Conservation (phyloP, 257 asterid genomes). For the Misopates orontium region DNA sequence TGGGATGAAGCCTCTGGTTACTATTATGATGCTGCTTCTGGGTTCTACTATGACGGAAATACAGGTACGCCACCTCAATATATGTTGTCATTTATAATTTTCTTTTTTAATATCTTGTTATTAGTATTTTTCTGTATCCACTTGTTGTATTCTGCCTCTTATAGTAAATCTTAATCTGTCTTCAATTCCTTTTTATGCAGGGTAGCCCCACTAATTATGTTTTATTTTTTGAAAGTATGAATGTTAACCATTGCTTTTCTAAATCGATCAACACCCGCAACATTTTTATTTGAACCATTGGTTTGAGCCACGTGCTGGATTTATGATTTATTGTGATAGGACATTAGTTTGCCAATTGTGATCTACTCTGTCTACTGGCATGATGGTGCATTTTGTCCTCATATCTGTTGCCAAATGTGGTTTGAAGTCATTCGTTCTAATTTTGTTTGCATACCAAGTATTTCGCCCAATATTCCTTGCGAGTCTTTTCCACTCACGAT, state of each 20-base stretch:
- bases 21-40: slow-evolving; percentile 94
- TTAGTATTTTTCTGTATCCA: too few relatives aligned
- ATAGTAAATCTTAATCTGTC: too few relatives aligned
- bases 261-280: too few relatives aligned
- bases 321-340: not conserved
- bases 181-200: too few relatives aligned
- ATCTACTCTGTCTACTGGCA: not conserved
- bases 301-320: not conserved
- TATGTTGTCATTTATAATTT: slow-evolving; percentile 5
- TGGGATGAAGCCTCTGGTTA: slow-evolving; percentile 99
- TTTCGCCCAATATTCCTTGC: too few relatives aligned
- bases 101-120: not conserved
- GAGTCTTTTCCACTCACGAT: not conserved
- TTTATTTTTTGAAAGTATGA: not conserved
- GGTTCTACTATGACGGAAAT: slow-evolving; percentile 96
- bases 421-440: not conserved
- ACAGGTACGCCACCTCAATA: slow-evolving; percentile 51
- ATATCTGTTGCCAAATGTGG: not conserved
- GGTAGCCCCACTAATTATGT: too few relatives aligned
- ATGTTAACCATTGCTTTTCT: too few relatives aligned
- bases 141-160: too few relatives aligned
- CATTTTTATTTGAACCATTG: not conserved
- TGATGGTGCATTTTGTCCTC: not conserved
- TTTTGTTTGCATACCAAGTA: not conserved
- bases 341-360: not conserved